These are phyloP conservation scores for Melanomma pulvis-pyrius DNA, from an alignment of 495 filamentous ascomycete species.

Conservation along the genomic window DNA sequence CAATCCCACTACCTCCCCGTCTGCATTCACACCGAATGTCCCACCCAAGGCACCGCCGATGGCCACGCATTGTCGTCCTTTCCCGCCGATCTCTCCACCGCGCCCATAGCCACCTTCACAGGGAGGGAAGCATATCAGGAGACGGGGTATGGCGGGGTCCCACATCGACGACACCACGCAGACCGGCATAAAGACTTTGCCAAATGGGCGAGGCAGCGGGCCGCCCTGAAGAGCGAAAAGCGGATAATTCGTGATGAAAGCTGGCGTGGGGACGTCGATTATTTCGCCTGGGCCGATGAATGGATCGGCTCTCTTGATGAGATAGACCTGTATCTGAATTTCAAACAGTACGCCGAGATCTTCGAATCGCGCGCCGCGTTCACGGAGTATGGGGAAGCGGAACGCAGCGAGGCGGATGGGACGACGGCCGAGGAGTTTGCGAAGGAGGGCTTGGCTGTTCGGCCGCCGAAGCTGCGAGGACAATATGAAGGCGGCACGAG, in stretches of 20 bases:
- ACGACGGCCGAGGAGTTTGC: background rate
- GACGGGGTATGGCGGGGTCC: background rate
- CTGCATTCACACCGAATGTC: background rate
- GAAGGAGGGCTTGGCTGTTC: background rate
- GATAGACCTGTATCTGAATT: background rate
- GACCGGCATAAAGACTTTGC: background rate
- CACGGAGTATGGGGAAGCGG: background rate
- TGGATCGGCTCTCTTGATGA: background rate
- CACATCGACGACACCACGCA: background rate
- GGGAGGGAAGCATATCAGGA: conserved; percentile 8
- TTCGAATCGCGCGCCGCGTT: background rate
- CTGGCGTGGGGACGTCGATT: background rate
- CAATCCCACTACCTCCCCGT: conserved; percentile 5
- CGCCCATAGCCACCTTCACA: conserved; percentile 5
- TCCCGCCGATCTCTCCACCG: conserved; percentile 17
- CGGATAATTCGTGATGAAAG: background rate
- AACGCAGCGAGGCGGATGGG: background rate
- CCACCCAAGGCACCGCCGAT: background rate
- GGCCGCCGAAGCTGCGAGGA: background rate
- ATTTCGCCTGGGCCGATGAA: background rate
- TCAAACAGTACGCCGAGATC: background rate
- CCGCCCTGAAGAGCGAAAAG: background rate
- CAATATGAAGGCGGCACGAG: background rate
- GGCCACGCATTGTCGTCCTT: background rate
- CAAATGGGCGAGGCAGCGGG: background rate